Conservation (phyloP, 2,329 filamentous ascomycete species). For the Chalaropsis thielavioides region DNA sequence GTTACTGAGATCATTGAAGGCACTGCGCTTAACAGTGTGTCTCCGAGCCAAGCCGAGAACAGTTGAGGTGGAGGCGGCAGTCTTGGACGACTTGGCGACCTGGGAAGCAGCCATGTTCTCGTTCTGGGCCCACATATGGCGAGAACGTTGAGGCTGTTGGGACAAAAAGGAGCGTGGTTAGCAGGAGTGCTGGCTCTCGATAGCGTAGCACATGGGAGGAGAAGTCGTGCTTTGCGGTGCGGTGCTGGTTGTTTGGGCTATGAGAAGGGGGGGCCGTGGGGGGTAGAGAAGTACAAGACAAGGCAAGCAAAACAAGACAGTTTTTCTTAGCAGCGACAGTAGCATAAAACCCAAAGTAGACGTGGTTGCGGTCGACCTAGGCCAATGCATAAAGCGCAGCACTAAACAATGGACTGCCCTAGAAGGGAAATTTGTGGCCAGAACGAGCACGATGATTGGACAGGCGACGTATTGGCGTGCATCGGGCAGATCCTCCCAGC, state of each 20-base stretch:
- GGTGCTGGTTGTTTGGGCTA: not conserved
- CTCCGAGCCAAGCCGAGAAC: conserved; percentile 43
- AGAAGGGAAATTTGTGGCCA: conserved; percentile 16
- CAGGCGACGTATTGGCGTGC: conserved; percentile 6
- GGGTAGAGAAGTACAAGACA: not conserved
- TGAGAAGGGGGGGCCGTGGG: not conserved
- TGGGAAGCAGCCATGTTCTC: conserved; percentile 53
- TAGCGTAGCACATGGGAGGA: not conserved
- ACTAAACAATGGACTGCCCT: conserved; percentile 9
- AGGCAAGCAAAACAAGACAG: not conserved
- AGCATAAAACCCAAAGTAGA: not conserved
- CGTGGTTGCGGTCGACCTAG: not conserved
- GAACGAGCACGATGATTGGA: conserved; percentile 12
- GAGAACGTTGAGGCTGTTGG: conserved; percentile 28
- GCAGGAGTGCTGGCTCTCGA: not conserved
- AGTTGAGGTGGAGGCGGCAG: conserved; percentile 21
- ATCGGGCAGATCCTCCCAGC: conserved; percentile 9
- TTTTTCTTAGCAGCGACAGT: not conserved
- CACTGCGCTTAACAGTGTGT: conserved; percentile 56
- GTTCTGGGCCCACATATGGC: conserved; percentile 41
- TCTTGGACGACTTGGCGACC: conserved; percentile 31
- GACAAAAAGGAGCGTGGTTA: conserved; percentile 1
- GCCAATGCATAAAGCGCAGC: not conserved
- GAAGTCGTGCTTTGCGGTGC: not conserved
- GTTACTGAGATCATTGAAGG: conserved; percentile 74